Evolutionary conservation across 192 early-diverging fungal species (phyloP).

Genomic region (Linnemannia schmuckeri): DNA sequence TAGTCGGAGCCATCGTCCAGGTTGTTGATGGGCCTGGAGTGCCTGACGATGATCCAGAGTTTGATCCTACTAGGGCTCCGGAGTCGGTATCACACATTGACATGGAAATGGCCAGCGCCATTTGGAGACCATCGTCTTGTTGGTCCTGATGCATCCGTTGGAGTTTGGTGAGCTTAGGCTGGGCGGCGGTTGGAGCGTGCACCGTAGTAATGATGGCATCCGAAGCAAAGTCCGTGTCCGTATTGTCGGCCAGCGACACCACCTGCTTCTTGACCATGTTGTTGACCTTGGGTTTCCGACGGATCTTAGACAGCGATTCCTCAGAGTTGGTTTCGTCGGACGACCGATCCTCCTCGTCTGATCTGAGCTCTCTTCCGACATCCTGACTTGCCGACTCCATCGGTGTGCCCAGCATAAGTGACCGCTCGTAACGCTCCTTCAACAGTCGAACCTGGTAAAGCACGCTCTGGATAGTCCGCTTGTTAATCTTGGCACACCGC

Average conservation of each 20-base stretch:
- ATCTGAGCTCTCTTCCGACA: not conserved
- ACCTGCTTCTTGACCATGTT: conserved; percentile 24
- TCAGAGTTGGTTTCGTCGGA: not conserved
- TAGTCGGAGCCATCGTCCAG: conserved; percentile 22
- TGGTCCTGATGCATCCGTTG: conserved; percentile 37
- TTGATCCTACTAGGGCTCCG: not conserved
- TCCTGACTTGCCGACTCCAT: conserved; percentile 14
- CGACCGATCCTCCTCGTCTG: not conserved
- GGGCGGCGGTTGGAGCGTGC: not conserved
- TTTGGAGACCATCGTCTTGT: conserved; percentile 36
- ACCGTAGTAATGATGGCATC: conserved; percentile 49
- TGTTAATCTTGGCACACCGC: conserved; percentile 34
- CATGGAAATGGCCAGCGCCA: conserved; percentile 49
- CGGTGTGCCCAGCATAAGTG: conserved; percentile 14
- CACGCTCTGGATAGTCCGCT: conserved; percentile 27
- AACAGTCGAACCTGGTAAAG: conserved; percentile 42
- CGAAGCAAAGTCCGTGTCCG: conserved; percentile 34
- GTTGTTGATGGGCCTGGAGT: not conserved
- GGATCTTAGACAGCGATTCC: not conserved
- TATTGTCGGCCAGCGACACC: conserved; percentile 28
- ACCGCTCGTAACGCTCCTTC: conserved; percentile 40
- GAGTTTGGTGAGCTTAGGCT: conserved; percentile 5
- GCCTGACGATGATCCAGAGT: conserved; percentile 5
- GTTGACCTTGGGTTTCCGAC: conserved; percentile 4
- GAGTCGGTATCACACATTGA: conserved; percentile 1